phyloP scores from a whole-genome alignment of 768 basidiomycete genomes.

The Lactarius pseudohatsudake region DNA sequence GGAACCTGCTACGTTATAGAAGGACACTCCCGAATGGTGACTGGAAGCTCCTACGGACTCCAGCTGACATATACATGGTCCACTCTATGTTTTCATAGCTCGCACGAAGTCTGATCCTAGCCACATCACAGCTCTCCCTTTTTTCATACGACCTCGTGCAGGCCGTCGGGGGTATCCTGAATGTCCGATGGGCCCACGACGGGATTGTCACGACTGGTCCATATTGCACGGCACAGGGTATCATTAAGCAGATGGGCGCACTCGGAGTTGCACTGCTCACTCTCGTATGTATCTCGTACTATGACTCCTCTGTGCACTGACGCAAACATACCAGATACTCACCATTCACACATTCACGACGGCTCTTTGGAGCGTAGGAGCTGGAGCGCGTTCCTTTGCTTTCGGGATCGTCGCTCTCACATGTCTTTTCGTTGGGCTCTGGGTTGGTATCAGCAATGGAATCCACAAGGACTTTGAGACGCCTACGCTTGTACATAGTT shows the following conservation, averaged over 20 bases:
- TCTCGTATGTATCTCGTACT: slow-evolving; percentile 36
- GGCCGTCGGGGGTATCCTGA: slow-evolving; percentile 40
- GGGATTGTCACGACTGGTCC: slow-evolving; percentile 37
- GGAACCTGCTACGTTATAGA: slow-evolving; percentile 1
- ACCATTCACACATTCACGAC: slow-evolving; percentile 42
- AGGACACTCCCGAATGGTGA: slow-evolving; percentile 1
- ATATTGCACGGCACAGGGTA: slow-evolving; percentile 42
- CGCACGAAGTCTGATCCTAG: slow-evolving; percentile 12
- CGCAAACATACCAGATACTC: slow-evolving; percentile 35
- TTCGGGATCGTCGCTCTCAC: slow-evolving; percentile 4
- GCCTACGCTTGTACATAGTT: slow-evolving; percentile 37
- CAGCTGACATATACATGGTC: slow-evolving; percentile 46
- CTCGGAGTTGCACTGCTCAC: slow-evolving; percentile 43
- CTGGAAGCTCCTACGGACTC: slow-evolving; percentile 37
- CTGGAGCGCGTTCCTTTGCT: slow-evolving; percentile 36
- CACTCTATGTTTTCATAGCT: neutral
- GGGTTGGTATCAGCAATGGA: slow-evolving; percentile 38
- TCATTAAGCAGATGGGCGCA: slow-evolving; percentile 44
- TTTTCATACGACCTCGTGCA: slow-evolving; percentile 38
- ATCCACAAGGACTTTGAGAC: slow-evolving; percentile 31
- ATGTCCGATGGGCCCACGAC: slow-evolving; percentile 39
- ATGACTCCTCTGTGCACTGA: neutral
- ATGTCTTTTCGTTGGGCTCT: slow-evolving; percentile 34
- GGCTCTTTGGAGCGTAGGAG: slow-evolving; percentile 39
- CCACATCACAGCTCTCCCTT: slow-evolving; percentile 27